Evolutionary conservation across 116 monocot species (phyloP).

Genomic region (Zostera marina): DNA sequence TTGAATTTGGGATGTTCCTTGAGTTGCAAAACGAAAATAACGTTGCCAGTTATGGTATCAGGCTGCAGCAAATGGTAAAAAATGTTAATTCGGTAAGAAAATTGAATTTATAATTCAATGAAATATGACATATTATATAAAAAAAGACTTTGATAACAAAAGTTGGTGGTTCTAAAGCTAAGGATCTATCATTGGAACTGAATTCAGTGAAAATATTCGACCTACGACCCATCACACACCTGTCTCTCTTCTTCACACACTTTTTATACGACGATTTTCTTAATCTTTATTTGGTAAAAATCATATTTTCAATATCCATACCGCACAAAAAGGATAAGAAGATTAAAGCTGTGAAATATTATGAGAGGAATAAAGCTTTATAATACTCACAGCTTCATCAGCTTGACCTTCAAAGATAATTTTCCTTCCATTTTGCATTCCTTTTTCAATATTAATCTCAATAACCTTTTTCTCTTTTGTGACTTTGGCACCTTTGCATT

Average conservation of each 20-base stretch:
- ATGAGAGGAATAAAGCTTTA: neutral
- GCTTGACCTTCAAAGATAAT: slow-evolving; percentile 75
- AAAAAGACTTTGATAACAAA: no score
- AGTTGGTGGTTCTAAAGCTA: no score
- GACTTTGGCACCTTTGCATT: slow-evolving; percentile 68
- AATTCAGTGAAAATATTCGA: no score
- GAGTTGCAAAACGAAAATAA: slow-evolving; percentile 71
- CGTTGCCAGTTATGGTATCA: slow-evolving; percentile 63
- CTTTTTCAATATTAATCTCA: slow-evolving; percentile 83
- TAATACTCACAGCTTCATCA: slow-evolving; percentile 63
- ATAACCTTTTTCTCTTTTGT: slow-evolving; percentile 62
- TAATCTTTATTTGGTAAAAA: no score
- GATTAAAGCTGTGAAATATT: neutral
- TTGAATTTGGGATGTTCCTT: slow-evolving; percentile 73
- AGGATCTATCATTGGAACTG: no score
- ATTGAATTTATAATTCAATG: neutral
- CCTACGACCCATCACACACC: no score
- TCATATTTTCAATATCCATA: no score
- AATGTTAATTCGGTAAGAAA: neutral
- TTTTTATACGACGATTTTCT: no score
- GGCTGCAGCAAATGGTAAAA: slow-evolving; percentile 34
- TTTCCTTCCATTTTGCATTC: slow-evolving; percentile 82
- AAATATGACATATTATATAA: no score
- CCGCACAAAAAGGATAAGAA: no score
- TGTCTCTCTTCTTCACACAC: no score